Evolutionary conservation across 1,284 basidiomycete species (phyloP).

Genomic region (Porogramme epimiltina): DNA sequence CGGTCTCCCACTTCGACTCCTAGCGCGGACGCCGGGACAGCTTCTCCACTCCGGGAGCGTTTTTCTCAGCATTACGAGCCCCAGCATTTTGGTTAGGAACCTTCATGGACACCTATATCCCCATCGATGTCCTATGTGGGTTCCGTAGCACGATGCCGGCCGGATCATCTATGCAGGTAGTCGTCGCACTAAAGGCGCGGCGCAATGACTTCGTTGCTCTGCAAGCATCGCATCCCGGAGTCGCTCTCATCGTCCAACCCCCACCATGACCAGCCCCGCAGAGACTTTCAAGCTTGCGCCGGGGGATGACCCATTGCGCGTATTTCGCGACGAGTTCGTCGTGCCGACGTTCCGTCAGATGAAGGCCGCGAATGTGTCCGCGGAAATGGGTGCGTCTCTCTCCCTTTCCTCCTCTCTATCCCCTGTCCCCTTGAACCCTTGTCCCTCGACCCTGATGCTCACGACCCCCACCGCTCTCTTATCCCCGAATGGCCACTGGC

Average conservation of each 20-base stretch:
- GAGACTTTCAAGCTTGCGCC: slow-evolving; percentile 24
- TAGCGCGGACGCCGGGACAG: too few relatives aligned
- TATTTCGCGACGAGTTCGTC: slow-evolving; percentile 53
- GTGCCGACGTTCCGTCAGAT: slow-evolving; percentile 63
- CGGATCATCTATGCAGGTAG: too few relatives aligned
- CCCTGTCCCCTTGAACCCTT: not conserved
- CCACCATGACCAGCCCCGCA: slow-evolving; percentile 7
- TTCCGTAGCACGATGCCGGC: too few relatives aligned
- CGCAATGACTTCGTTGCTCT: too few relatives aligned
- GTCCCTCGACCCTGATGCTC: not conserved
- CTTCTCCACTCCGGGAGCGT: too few relatives aligned
- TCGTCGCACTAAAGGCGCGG: too few relatives aligned
- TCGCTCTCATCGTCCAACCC: not conserved
- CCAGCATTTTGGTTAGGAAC: too few relatives aligned
- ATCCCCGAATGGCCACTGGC: not conserved
- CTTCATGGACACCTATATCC: too few relatives aligned
- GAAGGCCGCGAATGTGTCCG: slow-evolving; percentile 44
- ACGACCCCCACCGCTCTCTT: not conserved
- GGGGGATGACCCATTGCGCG: slow-evolving; percentile 22
- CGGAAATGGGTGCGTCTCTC: slow-evolving; percentile 37
- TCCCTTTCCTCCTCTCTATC: not conserved
- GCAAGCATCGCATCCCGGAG: too few relatives aligned
- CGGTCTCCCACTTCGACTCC: too few relatives aligned
- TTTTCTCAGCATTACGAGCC: too few relatives aligned
- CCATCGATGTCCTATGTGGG: too few relatives aligned